Evolutionary conservation across 176 grass and related monocot genomes (phyloP).

Genomic region (Oryza brachyantha): DNA sequence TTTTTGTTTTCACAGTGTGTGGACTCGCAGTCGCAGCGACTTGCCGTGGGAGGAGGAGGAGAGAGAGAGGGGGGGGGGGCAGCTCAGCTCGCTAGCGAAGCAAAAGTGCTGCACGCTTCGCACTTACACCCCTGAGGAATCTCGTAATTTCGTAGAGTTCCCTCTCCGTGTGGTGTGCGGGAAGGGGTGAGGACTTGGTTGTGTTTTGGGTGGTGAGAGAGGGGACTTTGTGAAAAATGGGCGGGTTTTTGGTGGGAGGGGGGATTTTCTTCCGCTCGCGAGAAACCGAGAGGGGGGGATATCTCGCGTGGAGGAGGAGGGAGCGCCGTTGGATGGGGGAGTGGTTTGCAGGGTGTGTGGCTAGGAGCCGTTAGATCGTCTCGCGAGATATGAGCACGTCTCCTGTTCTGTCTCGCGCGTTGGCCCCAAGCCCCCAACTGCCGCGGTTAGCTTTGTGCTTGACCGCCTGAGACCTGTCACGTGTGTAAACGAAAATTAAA

Average conservation of each 20-base stretch:
- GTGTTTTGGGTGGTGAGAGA: rapidly evolving
- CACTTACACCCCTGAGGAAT: rapidly evolving
- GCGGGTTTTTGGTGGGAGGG: neutral
- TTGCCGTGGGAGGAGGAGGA: neutral
- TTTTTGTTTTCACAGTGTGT: slow-evolving; percentile 14
- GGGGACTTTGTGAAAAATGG: neutral
- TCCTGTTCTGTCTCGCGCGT: too few relatives aligned
- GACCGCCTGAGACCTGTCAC: too few relatives aligned
- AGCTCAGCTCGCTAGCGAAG: neutral
- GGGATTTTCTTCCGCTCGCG: neutral
- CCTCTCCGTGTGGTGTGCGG: neutral
- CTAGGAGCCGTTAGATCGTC: neutral
- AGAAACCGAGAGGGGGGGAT: slow-evolving; percentile 3
- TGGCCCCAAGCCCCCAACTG: too few relatives aligned
- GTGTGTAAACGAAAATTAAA: too few relatives aligned
- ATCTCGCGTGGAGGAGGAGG: neutral
- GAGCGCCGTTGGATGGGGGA: neutral
- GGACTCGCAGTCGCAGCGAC: slow-evolving; percentile 26
- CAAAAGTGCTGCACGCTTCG: slow-evolving; percentile 36
- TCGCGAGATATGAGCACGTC: neutral
- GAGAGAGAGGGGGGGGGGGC: too few relatives aligned
- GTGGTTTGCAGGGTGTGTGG: neutral
- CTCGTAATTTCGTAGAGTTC: rapidly evolving
- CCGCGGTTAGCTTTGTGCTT: too few relatives aligned
- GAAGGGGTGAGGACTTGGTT: neutral